Evolutionary conservation across 2,329 filamentous ascomycete species (phyloP), one percentile per base, ranked within the genome.

Genomic region (Sphaerostilbella broomeana): DNA sequence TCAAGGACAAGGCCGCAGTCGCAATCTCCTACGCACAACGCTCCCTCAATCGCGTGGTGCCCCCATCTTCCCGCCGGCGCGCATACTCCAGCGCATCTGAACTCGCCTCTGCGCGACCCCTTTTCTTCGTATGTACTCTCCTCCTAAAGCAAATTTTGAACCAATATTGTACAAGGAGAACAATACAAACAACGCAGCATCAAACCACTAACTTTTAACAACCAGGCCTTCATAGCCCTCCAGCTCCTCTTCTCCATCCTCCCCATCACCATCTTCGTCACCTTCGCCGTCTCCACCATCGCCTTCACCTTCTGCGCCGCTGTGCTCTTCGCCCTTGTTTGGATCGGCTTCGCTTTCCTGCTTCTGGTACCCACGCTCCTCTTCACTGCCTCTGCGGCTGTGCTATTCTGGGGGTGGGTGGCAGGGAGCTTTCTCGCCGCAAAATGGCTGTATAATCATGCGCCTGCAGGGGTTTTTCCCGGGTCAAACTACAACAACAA

Each of bases 331-430:
- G 73, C 75, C 2, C 68, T 84, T 33, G 79, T 84, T 64, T 81
- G 78, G 68, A 71, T 79, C 38, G 76, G 79, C 35, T 58, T 86
- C 30, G 82, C 81, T 3, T 64, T 84, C 9, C 56, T 86, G 33
- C 56, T 89, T 27, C 70, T 92, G 12, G 62, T 86, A 0, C 84
- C 84, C 2, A 73, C 78, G 1, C 63, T 90, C 25, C 74, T 85
- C 58, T 58, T 86, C 46, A 80, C 81, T 3, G 77, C 73, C 10
- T 71, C 71, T 33, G 58, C 79, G 16, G 83, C 77, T 5, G 62
- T 79, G 1, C 70, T 81, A 44, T 61, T 82, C 45, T 90, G 84
- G 76, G 60, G 75, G 13, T 85, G 80, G 77, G 78, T 72, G 6
- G 63, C 83, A 7, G 73, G 69, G 11, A 73, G 70, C 33, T 88